phyloP scores from a whole-genome alignment of 306 rosid genomes.

The Astragalus membranaceus region DNA sequence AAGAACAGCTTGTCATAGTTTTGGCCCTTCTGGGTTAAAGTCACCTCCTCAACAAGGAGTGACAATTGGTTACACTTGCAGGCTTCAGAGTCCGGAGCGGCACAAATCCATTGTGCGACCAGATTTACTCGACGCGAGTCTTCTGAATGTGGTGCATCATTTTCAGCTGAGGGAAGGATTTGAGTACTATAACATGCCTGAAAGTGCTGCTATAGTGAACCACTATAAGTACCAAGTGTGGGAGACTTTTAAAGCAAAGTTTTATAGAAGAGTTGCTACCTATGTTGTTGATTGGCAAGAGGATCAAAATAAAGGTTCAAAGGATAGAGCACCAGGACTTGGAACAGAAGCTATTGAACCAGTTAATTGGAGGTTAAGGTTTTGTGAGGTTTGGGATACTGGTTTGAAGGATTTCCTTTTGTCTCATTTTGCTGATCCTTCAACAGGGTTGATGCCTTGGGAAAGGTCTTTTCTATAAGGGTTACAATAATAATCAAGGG shows the following conservation, averaged over 20 bases:
- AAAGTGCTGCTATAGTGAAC: constrained; percentile 49
- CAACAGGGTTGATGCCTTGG: constrained; percentile 79
- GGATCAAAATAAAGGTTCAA: constrained; percentile 83
- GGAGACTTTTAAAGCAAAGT: constrained; percentile 78
- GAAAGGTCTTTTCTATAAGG: constrained; percentile 37
- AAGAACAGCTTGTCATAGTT: constrained; percentile 79
- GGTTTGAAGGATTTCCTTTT: constrained; percentile 66
- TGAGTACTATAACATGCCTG: constrained; percentile 39
- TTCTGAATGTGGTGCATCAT: constrained; percentile 89
- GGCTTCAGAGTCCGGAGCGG: constrained; percentile 61
- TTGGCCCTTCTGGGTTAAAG: constrained; percentile 86
- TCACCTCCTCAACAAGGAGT: constrained; percentile 61
- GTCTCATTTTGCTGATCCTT: constrained; percentile 56
- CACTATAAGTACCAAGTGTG: constrained; percentile 97
- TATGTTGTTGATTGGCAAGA: constrained; percentile 94
- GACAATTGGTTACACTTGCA: constrained; percentile 77
- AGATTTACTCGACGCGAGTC: constrained; percentile 54
- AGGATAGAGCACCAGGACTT: constrained; percentile 93
- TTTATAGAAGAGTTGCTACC: constrained; percentile 88
- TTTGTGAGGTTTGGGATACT: constrained; percentile 93
- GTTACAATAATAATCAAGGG: constrained; percentile 16
- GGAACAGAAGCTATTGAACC: constrained; percentile 91
- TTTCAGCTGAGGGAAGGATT: constrained; percentile 59
- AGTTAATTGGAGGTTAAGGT: constrained; percentile 62
- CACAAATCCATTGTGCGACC: constrained; percentile 87